phyloP scores from a whole-genome alignment of 2,329 filamentous ascomycete genomes.

The Aspergillus sp. region DNA sequence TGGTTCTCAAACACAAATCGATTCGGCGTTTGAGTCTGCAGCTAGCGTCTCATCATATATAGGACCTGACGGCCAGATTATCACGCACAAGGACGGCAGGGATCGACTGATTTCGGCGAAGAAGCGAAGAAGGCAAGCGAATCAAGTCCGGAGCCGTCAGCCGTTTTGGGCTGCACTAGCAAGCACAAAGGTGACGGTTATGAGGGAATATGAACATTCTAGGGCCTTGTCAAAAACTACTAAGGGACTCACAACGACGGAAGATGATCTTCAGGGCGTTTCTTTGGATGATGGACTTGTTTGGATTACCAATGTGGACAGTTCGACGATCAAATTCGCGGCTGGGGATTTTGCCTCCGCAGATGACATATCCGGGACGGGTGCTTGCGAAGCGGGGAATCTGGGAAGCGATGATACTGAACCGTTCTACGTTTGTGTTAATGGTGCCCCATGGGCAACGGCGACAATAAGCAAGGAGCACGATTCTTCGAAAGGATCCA shows the following conservation, averaged over 20 bases:
- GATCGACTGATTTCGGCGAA: constrained; percentile 65
- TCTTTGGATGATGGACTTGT: constrained; percentile 45
- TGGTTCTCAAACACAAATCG: constrained; percentile 42
- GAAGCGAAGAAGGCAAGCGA: constrained; percentile 86
- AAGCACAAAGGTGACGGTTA: constrained; percentile 93
- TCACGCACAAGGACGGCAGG: constrained; percentile 54
- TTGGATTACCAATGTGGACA: constrained; percentile 49
- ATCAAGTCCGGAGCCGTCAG: constrained; percentile 84
- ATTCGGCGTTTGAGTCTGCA: constrained; percentile 45
- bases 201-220: constrained; percentile 86
- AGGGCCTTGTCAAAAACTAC: constrained; percentile 44
- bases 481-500: constrained; percentile 45
- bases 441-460: constrained; percentile 65
- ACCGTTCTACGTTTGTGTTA: constrained; percentile 65
- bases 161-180: constrained; percentile 92
- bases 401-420: constrained; percentile 43
- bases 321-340: constrained; percentile 49
- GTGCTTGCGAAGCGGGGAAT: constrained; percentile 28
- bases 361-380: constrained; percentile 33
- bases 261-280: constrained; percentile 43
- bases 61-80: constrained; percentile 45
- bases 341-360: constrained; percentile 40
- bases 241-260: constrained; percentile 40
- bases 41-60: constrained; percentile 42
- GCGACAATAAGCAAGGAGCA: constrained; percentile 53